These are phyloP conservation scores for Pascua guehoae DNA, from an alignment of 1,284 basidiomycete genomes.

Conservation along the genomic window DNA sequence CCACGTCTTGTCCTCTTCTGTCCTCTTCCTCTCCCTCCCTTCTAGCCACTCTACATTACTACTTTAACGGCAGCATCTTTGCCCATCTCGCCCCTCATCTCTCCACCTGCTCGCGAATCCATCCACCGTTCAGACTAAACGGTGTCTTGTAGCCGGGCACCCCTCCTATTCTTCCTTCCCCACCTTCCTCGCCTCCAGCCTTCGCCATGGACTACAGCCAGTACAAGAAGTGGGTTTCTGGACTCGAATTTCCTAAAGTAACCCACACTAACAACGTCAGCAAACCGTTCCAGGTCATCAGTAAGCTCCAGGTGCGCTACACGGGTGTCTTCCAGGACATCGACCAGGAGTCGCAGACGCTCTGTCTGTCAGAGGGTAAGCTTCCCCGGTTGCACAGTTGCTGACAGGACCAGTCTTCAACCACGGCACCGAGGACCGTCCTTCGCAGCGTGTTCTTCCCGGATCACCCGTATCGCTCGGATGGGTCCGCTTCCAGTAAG, in stretches of 20 bases:
- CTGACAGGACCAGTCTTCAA: slow-evolving; percentile 34
- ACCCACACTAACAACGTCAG: slow-evolving; percentile 14
- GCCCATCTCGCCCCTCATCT: too few species aligned
- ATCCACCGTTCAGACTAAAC: too few species aligned
- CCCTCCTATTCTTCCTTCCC: too few species aligned
- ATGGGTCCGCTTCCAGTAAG: slow-evolving; percentile 74
- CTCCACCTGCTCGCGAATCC: too few species aligned
- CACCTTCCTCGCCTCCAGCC: too few species aligned
- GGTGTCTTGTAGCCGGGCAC: too few species aligned
- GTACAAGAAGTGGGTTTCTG: slow-evolving; percentile 31
- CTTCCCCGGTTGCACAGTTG: neutral
- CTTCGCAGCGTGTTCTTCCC: slow-evolving; percentile 29
- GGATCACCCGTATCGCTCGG: slow-evolving; percentile 35
- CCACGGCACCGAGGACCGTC: slow-evolving; percentile 45
- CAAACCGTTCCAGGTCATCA: slow-evolving; percentile 47
- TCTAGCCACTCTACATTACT: too few species aligned
- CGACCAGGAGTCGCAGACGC: slow-evolving; percentile 42
- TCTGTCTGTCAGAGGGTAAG: slow-evolving; percentile 44
- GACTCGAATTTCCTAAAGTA: too few species aligned
- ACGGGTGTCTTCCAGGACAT: slow-evolving; percentile 47
- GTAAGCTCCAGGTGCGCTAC: slow-evolving; percentile 44
- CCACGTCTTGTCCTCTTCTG: too few species aligned
- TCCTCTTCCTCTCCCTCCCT: too few species aligned
- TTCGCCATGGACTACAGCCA: slow-evolving; percentile 39
- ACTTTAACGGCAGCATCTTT: too few species aligned